A percentile compares a stretch with the other conserved stretches of the same genome.
These are phyloP conservation scores for Phialocephala subalpina DNA, from an alignment of 2,329 filamentous ascomycete genomes.

Conservation along the genomic window DNA sequence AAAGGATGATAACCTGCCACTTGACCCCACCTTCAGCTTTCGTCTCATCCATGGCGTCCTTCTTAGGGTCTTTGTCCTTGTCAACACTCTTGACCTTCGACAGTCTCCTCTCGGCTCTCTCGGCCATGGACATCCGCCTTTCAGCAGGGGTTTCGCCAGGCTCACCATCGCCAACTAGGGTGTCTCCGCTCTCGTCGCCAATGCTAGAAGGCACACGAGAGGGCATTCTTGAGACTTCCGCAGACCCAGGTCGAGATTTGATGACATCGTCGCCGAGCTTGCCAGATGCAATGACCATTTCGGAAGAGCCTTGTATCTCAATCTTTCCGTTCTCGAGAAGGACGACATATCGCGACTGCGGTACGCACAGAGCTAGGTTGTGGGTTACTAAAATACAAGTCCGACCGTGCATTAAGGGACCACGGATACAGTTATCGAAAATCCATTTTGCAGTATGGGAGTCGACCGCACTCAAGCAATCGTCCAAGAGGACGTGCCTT, in stretches of 20 bases:
- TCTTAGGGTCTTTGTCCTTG: slow-evolving; percentile 45
- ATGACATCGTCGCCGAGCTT: slow-evolving; percentile 86
- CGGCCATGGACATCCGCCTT: slow-evolving; percentile 47
- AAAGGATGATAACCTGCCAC: slow-evolving; percentile 84
- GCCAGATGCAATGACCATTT: slow-evolving; percentile 84
- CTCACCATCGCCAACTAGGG: slow-evolving; percentile 51
- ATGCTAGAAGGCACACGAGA: slow-evolving; percentile 82
- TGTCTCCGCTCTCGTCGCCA: slow-evolving; percentile 66
- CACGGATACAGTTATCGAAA: slow-evolving; percentile 90
- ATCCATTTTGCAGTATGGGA: slow-evolving; percentile 99
- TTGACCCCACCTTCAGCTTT: slow-evolving; percentile 91
- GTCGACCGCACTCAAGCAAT: slow-evolving; percentile 95
- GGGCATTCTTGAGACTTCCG: slow-evolving; percentile 73
- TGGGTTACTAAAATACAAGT: slow-evolving; percentile 97
- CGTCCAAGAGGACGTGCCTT: slow-evolving; percentile 88
- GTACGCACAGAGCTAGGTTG: slow-evolving; percentile 88
- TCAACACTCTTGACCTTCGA: slow-evolving; percentile 43
- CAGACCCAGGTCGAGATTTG: slow-evolving; percentile 77
- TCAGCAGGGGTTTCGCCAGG: slow-evolving; percentile 56
- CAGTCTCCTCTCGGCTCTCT: slow-evolving; percentile 49
- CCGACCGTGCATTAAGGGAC: slow-evolving; percentile 84
- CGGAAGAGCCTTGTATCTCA: slow-evolving; percentile 75
- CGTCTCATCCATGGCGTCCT: slow-evolving; percentile 71
- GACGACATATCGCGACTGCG: slow-evolving; percentile 81
- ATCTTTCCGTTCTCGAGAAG: slow-evolving; percentile 89